Base-by-base conservation (phyloP, 1,284 basidiomycete genomes). In the Mycena sp. region DNA sequence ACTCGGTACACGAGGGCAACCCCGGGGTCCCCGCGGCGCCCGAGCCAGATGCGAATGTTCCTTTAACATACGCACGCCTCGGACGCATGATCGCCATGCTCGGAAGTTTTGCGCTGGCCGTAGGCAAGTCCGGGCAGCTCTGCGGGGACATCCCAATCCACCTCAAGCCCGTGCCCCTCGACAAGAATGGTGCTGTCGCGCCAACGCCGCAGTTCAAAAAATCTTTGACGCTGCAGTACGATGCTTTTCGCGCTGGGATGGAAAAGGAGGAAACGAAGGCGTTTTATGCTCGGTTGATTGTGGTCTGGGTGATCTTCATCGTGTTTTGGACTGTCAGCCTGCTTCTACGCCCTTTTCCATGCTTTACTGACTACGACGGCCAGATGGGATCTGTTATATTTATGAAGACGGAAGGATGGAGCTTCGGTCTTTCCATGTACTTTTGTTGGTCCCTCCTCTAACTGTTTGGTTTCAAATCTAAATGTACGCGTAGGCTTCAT, bases 391-490 rank as follows among this genome's bases (percentile, higher is more conserved):
- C 80, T 3, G 76, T 72, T 2, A 76, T 83, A 26, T 83, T 83
- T 54, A 77, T 72, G 68, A 69, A 68, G 41, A 82, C 81, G 3
- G 82, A 83, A 65, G 69, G 69, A 1, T 83, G 82, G 82, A 45
- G 65, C 0, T 81, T 78, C 65, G 77, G 82, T 4, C 64, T 73
- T 10, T 82, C 89, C 0, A 72, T 92, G 67, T 93, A 91, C 70
- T 95, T 94, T 72, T 92, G 90, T 89, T 74, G 71, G 85, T 77
- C 68, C 21, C 52, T 64, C 40, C 32, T 58, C 58, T 58, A 21
- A 37, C 58, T 67, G 40, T 61, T 67, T 19, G 16, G 28, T 40
- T 56, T 67, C 41, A 49, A 57, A 25, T 70, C 72, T 63, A 26
- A 71, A 71, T 58, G 56, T 52, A 57, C 7, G 19, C 3, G 23